A percentile compares a stretch with the other conserved stretches of the same genome.
These are phyloP conservation scores for Digitaria exilis DNA, from an alignment of 202 grass and related monocot species.

Conservation along the genomic window DNA sequence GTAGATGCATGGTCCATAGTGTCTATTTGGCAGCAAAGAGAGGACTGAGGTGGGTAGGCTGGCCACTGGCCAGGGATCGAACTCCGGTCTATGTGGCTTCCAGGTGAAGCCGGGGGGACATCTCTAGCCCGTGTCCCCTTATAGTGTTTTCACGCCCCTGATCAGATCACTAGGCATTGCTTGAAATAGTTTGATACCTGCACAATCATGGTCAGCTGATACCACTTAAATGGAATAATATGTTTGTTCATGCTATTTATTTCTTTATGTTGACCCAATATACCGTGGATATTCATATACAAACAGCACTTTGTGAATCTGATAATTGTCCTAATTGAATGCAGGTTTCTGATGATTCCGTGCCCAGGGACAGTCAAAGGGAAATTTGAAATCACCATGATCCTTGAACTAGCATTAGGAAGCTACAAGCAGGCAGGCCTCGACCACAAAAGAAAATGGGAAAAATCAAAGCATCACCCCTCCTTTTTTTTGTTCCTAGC, in stretches of 20 bases:
- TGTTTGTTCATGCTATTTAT: not conserved
- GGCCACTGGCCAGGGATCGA: not conserved
- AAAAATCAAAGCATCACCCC: not conserved
- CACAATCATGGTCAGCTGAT: not conserved
- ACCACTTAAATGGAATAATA: not conserved
- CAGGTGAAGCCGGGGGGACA: not conserved
- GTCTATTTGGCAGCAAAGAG: not conserved
- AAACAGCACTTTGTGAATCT: not conserved
- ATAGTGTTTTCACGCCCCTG: not conserved
- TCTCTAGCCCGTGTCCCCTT: not conserved
- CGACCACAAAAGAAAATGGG: not conserved
- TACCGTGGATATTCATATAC: not conserved
- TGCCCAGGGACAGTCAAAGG: constrained; percentile 36
- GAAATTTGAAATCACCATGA: constrained; percentile 29
- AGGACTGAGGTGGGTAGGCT: not conserved
- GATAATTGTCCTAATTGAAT: constrained; percentile 12
- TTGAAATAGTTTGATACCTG: not conserved
- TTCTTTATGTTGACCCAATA: not conserved
- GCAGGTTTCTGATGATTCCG: constrained; percentile 42
- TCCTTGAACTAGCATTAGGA: not conserved
- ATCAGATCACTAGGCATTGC: not conserved
- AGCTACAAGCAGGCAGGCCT: constrained; percentile 10
- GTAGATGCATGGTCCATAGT: not conserved
- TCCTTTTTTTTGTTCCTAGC: not conserved
- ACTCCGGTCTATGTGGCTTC: not conserved